Base-by-base conservation (phyloP, 805 yeast genomes). In the Yamadazyma philogaea region DNA sequence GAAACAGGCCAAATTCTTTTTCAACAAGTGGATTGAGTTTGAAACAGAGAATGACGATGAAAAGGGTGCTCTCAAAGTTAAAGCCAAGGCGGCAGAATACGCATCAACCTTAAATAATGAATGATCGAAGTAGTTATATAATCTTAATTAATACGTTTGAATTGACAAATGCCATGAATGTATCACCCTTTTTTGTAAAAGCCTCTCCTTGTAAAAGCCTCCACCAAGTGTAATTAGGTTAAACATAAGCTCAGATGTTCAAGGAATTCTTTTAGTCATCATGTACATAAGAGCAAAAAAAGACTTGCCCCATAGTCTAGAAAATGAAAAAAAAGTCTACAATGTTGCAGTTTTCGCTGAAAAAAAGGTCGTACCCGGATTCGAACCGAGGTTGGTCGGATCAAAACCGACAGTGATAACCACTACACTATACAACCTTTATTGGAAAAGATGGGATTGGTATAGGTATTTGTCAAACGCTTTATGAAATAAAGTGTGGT, bases 1-100 rank as follows among this genome's bases (percentile, higher is more conserved):
- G 59, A 91, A 90, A 62, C 96, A 89, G 67, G 96, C 96, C 54
- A 89, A 87, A 66, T 88, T 87, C 70, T 87, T 91, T 77, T 90
- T 89, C 70, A 86, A 82, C 54, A 91, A 91, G 61, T 90, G 97
- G 97, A 77, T 89, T 47, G 68, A 76, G 8, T 87, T 70, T 55
- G 97, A 89, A 66, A 89, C 84, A 56, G 76, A 75, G 48, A 59
- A 70, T 42, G 80, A 77, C 11, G 91, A 87, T 59, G 77, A 72
- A 37, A 84, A 81, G 65, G 78, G 83, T 39, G 78, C 79, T 43
- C 93, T 87, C 49, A 82, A 86, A 49, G 96, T 90, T 41, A 90
- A 88, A 72, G 87, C 95, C 15, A 85, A 84, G 67, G 98, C 98
- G 24, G 79, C 81, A 32, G 93, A 87, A 56, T 89, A 75, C 55